Evolutionary conservation across 1,284 basidiomycete genomes (phyloP), one percentile per base, ranked within the genome.

Genomic region (Vanrija humicola): DNA sequence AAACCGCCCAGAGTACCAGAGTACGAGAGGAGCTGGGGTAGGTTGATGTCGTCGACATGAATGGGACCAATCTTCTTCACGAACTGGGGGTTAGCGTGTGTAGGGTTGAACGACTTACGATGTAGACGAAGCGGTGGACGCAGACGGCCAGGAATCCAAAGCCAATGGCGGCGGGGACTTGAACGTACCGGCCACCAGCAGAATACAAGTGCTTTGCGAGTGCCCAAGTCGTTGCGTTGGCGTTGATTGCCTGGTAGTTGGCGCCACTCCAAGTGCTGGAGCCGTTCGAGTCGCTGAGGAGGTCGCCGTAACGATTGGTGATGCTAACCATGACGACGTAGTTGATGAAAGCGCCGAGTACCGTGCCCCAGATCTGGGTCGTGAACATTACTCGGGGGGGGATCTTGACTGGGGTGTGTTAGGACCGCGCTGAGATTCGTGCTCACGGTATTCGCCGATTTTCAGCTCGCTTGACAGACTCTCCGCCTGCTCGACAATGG

Each of bases 21-120:
- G 51, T 48, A 59, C 40, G 54, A 50, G 51, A 58, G 39, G 44
- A 62, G 48, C 15, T 55, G 50, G 34, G 62, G 56, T 26, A 63
- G 14, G 53, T 62, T 62, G 49, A 64, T 38, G 40, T 61, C 53
- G 19, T 18, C 12, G 16, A 55, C 29, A 26, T 53, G 19, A 16
- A 56, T 51, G 7, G 12, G 16, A 29, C 62, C 55, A 40, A 64
- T 54, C 34, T 34, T 34, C 34, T 34, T 34, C 9, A 34, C 34
- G 2, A 8, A 80, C 73, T 55, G 1, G 82, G 82, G 25, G 79
- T 70, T 58, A 79, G 73, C 18, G 83, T 5, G 73, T 19, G 83
- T 15, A 2, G 12, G 10, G 9, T 8, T n/a, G 15, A 18, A 46
- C 12, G 43, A 44, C 38, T 21, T 19, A 45, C 43, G 12, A n/a